Percentiles rank a stretch among this genome's conserved stretches.
Evolutionary conservation across 2,329 filamentous ascomycete species (phyloP).

Genomic region (Zelopaecilomyces penicillatus): DNA sequence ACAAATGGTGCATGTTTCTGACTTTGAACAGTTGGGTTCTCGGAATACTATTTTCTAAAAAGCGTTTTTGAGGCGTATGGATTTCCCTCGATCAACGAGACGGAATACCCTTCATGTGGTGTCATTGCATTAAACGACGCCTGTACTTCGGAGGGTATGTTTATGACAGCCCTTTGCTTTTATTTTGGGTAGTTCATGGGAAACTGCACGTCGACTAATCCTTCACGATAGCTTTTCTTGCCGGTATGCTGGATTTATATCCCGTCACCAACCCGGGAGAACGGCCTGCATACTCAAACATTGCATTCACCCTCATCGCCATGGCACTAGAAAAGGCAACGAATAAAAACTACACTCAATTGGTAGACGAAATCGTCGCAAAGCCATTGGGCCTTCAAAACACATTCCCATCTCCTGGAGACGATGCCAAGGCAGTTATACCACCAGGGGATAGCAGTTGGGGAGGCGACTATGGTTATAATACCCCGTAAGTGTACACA

Average conservation of each 20-base stretch:
- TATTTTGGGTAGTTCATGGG: too few relatives aligned
- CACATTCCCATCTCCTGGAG: constrained; percentile 21
- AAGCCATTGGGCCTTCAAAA: constrained; percentile 9
- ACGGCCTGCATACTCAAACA: constrained; percentile 32
- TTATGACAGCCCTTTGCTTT: too few relatives aligned
- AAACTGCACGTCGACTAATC: background rate
- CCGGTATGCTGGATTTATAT: constrained; percentile 20
- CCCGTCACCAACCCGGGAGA: constrained; percentile 22
- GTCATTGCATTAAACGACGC: constrained; percentile 24
- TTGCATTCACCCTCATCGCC: constrained; percentile 29
- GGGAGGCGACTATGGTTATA: constrained; percentile 25
- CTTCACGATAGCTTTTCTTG: constrained; percentile 20
- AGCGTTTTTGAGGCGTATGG: constrained; percentile 26
- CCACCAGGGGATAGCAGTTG: constrained; percentile 24
- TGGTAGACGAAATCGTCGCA: constrained; percentile 15
- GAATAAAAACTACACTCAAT: constrained; percentile 19
- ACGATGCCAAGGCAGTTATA: constrained; percentile 22
- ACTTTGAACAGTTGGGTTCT: constrained; percentile 20
- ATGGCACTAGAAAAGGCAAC: constrained; percentile 25
- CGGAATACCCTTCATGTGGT: constrained; percentile 28
- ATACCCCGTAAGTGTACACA: constrained; percentile 21
- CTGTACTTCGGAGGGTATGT: constrained; percentile 25
- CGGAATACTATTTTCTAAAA: constrained; percentile 29
- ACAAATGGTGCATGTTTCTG: background rate
- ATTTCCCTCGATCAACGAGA: constrained; percentile 26